A percentile compares a stretch with the other conserved stretches of the same genome.
These are phyloP conservation scores for Didymella glomerata DNA, from an alignment of 2,329 filamentous ascomycete genomes.

Conservation along the genomic window DNA sequence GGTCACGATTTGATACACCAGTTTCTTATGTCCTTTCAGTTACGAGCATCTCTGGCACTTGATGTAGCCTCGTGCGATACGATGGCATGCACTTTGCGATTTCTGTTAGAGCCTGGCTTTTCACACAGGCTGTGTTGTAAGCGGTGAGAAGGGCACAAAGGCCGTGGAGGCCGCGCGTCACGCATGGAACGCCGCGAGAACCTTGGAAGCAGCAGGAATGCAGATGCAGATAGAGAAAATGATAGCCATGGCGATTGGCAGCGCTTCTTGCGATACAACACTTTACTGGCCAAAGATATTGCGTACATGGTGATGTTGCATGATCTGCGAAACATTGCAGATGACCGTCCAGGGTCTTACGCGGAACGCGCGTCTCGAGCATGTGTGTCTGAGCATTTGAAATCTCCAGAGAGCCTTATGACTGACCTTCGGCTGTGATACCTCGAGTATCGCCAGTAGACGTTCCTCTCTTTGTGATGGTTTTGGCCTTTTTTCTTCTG, in stretches of 20 bases:
- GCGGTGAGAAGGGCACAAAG: slow-evolving; percentile 26
- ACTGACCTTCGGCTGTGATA: no score
- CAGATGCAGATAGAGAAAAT: slow-evolving; percentile 27
- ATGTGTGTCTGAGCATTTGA: slow-evolving; percentile 8
- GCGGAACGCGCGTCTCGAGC: slow-evolving; percentile 18
- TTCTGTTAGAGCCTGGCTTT: slow-evolving; percentile 16
- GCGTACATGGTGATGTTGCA: slow-evolving; percentile 13
- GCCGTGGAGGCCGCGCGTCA: slow-evolving; percentile 37
- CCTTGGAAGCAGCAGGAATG: not conserved
- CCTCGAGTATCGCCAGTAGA: not conserved
- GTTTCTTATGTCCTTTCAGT: slow-evolving; percentile 44
- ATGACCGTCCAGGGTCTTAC: slow-evolving; percentile 3
- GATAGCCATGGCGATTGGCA: slow-evolving; percentile 27
- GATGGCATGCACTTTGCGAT: slow-evolving; percentile 28
- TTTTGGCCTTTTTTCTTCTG: not conserved
- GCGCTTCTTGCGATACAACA: slow-evolving; percentile 12
- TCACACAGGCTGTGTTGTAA: slow-evolving; percentile 28
- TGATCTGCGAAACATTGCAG: slow-evolving; percentile 19
- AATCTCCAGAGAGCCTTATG: slow-evolving; percentile 4
- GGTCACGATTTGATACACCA: slow-evolving; percentile 34
- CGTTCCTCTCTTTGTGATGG: no score
- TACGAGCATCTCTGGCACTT: slow-evolving; percentile 34
- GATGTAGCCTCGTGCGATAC: slow-evolving; percentile 26
- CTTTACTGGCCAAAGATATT: slow-evolving; percentile 6
- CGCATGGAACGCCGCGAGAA: slow-evolving; percentile 19